Evolutionary conservation across 441 rosid species (phyloP), one percentile per base, ranked within the genome.

Genomic region (Jatropha podagrica): DNA sequence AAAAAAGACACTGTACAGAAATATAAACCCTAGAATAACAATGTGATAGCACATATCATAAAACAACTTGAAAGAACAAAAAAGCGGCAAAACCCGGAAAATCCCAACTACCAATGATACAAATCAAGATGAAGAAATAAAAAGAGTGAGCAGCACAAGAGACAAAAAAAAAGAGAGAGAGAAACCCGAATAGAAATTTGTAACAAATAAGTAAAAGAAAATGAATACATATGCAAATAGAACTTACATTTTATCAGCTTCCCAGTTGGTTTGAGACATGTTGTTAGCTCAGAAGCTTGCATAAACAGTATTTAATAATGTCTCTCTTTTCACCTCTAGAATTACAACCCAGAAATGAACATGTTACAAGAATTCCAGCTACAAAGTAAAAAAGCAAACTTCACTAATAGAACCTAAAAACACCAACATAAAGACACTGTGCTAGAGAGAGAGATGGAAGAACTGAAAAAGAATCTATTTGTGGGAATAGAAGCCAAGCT

Each of bases 231-330:
- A 37, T 12, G 54, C 26, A 42, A 49, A 6, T 18, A 54, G 54
- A 61, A 73, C 92, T 88, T 82, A 94, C 98, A 94, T 94, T 90
- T 92, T 94, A 85, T 94, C 98, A 79, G 98, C 98, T 79, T 94
- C 98, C 98, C 98, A 94, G 90, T 87, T 94, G 76, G 93, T 88
- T 82, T 85, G 96, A 84, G 98, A 79, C 97, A 92, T 93, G 64
- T 80, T 73, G 73, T 76, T 71, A 76, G 77, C 79, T 86, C 77
- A 83, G 54, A 56, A 68, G 78, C 80, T 81, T 74, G 61, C 77
- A 85, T 68, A 82, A 79, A 77, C 84, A 85, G 83, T 83, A 69
- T 40, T 63, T 71, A 78, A 66, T 68, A 85, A 84, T 82, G 84
- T 80, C 76, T 68, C 54, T 75, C 65, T 72, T 81, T 78, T 76